Base-by-base conservation (phyloP, 352 stramenopile species). In the Elongisporangium anandrum region DNA sequence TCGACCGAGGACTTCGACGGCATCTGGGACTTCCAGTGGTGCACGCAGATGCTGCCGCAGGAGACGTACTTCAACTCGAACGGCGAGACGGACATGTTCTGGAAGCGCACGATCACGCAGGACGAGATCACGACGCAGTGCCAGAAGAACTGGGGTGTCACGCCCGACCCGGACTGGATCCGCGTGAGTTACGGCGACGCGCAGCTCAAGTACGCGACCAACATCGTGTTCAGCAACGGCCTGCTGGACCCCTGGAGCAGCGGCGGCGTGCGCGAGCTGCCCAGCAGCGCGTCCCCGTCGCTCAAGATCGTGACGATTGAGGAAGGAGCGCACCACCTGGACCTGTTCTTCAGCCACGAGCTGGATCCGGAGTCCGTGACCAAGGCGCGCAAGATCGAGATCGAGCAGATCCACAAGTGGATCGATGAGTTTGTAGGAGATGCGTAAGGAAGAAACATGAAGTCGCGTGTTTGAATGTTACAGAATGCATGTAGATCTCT, bases 221-320 rank as follows among this genome's bases (percentile, higher is more conserved):
- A 98, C 60, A 98, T 99, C 57, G 86, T 99, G 16, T 98, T 98
- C 56, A 97, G 88, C 55, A 98, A 98, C 68, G 96, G 96, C 15
- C 67, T 94, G 16, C 67, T 97, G 5, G 96, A 99, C 61, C 96
- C 96, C 5, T 99, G 95, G 96, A 90, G 76, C 64, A 85, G 84
- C 38, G 93, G 81, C 6, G 95, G 94, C 17, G 90, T 98, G 16
- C 78, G 83, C 23, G 55, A 76, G 5, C 66, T 77, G 19, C 81
- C 81, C 1, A 64, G 75, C 19, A 69, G 71, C 52, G 75, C 77
- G 34, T 45, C 34, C 17, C 71, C 80, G 34, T 87, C 82, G 54
- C 68, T 89, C 50, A 76, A 66, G 21, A 66, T 97, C 38, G 69
- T 94, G 38, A 62, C 67, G 24, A 92, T 97, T 38, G 70, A 78